These are phyloP conservation scores for Fusarium sp. DNA, from an alignment of 2,329 filamentous ascomycete species.

Conservation along the genomic window DNA sequence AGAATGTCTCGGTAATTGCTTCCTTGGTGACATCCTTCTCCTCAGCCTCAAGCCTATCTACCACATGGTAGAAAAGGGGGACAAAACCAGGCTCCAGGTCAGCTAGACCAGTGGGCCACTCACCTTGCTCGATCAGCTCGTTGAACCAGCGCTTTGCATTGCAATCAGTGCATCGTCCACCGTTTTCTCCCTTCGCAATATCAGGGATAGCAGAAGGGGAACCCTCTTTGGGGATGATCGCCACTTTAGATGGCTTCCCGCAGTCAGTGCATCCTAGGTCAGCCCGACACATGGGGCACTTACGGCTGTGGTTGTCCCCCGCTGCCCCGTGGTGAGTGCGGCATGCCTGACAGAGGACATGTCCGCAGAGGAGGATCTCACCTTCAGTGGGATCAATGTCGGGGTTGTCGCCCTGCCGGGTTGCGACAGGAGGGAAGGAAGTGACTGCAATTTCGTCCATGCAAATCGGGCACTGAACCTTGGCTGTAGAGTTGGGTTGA, in stretches of 20 bases:
- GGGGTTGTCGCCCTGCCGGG: no score
- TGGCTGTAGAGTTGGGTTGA: background rate
- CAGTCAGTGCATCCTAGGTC: constrained; percentile 6
- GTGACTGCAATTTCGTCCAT: constrained; percentile 12
- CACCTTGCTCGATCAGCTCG: background rate
- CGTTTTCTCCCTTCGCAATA: background rate
- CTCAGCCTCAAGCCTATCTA: constrained; percentile 9
- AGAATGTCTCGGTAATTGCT: background rate
- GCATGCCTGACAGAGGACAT: constrained; percentile 39
- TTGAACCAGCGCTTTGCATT: constrained; percentile 6
- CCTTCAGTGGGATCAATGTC: background rate
- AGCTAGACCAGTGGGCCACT: constrained; percentile 7
- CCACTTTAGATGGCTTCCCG: background rate
- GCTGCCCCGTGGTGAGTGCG: background rate
- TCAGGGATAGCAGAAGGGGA: background rate
- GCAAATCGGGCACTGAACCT: constrained; percentile 36
- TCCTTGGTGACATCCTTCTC: rapidly evolving
- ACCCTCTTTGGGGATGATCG: background rate
- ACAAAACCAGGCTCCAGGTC: constrained; percentile 29
- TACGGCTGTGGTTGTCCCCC: no score
- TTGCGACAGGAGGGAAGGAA: constrained; percentile 5
- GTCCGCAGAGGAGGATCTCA: constrained; percentile 37
- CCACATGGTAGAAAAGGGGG: constrained; percentile 28
- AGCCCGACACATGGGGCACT: constrained; percentile 31
- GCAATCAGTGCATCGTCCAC: constrained; percentile 25